Evolutionary conservation across 2,329 filamentous ascomycete species (phyloP), one percentile per base, ranked within the genome.

Genomic region (Fusarium proliferatum): DNA sequence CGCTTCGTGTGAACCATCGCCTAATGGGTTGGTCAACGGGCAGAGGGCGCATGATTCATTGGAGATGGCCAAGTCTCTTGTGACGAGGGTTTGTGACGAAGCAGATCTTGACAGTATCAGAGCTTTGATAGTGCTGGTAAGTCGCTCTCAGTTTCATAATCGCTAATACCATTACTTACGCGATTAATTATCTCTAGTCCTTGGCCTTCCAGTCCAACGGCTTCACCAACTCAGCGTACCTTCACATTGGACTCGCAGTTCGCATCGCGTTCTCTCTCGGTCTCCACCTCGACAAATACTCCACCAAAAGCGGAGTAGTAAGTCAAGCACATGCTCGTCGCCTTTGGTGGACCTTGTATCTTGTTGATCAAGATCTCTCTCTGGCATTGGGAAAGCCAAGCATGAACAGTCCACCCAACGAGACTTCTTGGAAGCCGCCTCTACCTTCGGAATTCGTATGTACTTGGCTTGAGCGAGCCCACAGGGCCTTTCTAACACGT

Each of bases 251-350:
- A 9, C 55, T 57, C 9, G 55, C 55, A 5, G 39, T 46, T 2
- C 55, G 55, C n/a, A 26, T 57, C 5, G 55, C 39, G 1, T 57
- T 57, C 28, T 57, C 55, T 2, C 11, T 57, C 1, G 55, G 55
- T 0, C 7, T 57, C 0, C 55, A 57, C 10, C 30, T 57, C 0
- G 55, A 48, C 2, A 57, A 57, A 0, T 57, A 57, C 17, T 57
- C 55, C 5, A 48, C 30, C 0, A 46, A 46, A 9, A 34, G 55
- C 1, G 39, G 55, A 0, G 28, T 57, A 0, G 55, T 57, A 9
- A 34, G 28, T 4, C 55, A 57, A 10, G 55, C 55, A 0, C 55
- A 57, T 10, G 55, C 55, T 0, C 0, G 39, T 0, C 55, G 55
- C 5, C 55, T 57, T 2, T 57, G 55, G 55, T 57, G 55, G 55